These are phyloP conservation scores for Daldinia loculata DNA, from an alignment of 495 filamentous ascomycete species.

Conservation along the genomic window DNA sequence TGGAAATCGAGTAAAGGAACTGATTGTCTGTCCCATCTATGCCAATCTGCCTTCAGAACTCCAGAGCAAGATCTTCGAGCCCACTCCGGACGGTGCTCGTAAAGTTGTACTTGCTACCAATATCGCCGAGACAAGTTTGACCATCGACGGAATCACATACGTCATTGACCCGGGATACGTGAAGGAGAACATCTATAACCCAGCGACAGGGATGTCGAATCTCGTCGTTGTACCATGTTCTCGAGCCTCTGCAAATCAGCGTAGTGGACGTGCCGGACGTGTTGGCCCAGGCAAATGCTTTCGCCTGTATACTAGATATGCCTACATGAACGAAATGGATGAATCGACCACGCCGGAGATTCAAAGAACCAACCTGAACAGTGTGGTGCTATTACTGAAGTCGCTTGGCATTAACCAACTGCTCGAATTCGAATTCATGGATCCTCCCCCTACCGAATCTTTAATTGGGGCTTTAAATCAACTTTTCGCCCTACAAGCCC, in stretches of 20 bases:
- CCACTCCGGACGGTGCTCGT: slow-evolving; percentile 78
- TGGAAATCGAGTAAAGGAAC: slow-evolving; percentile 82
- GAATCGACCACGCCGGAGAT: slow-evolving; percentile 95
- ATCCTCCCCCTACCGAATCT: slow-evolving; percentile 89
- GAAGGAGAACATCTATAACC: slow-evolving; percentile 95
- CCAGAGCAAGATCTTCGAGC: slow-evolving; percentile 89
- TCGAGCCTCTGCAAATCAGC: slow-evolving; percentile 92
- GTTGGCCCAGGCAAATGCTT: slow-evolving; percentile 95
- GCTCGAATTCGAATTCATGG: slow-evolving; percentile 96
- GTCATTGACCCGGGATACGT: slow-evolving; percentile 93
- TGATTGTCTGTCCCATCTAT: slow-evolving; percentile 88
- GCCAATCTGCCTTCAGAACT: slow-evolving; percentile 87
- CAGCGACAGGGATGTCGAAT: slow-evolving; percentile 89
- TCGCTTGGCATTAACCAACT: slow-evolving; percentile 93
- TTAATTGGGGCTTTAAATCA: slow-evolving; percentile 91
- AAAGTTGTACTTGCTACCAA: slow-evolving; percentile 92
- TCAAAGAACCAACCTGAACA: slow-evolving; percentile 86
- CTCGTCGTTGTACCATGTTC: slow-evolving; percentile 92
- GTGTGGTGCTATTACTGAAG: slow-evolving; percentile 86
- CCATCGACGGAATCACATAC: slow-evolving; percentile 90
- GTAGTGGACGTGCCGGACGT: slow-evolving; percentile 90
- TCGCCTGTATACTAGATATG: slow-evolving; percentile 92
- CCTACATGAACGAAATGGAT: slow-evolving; percentile 93
- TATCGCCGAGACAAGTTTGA: slow-evolving; percentile 88
- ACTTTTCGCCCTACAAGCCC: slow-evolving; percentile 87